These are phyloP conservation scores for Rhodotorula sp. DNA, from an alignment of 1,284 basidiomycete genomes.

Conservation along the genomic window DNA sequence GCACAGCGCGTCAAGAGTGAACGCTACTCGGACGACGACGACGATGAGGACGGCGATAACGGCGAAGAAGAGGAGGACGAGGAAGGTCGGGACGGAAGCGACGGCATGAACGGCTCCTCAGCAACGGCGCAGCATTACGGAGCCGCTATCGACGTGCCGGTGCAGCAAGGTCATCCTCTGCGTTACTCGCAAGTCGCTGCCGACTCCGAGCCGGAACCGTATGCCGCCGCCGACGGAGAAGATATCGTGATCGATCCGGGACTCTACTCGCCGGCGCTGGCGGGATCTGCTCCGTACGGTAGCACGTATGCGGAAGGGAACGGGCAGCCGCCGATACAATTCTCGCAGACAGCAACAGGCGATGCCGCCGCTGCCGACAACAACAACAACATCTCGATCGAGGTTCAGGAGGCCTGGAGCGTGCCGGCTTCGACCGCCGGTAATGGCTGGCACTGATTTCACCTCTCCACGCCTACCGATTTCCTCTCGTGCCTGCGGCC, in stretches of 20 bases:
- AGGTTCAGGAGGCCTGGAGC: too few species aligned
- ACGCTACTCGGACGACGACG: not conserved
- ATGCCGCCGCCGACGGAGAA: not conserved
- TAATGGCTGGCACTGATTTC: not conserved
- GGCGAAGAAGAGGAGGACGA: not conserved
- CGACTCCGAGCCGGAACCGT: not conserved
- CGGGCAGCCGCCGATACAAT: not conserved
- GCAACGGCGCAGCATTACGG: too few species aligned
- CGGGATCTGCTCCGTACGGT: not conserved
- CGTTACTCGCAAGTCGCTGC: not conserved
- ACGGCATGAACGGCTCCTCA: constrained; percentile 8
- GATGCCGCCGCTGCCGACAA: not conserved
- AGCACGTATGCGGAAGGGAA: not conserved
- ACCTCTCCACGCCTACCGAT: not conserved
- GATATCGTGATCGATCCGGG: constrained; percentile 8
- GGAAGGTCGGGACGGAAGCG: not conserved
- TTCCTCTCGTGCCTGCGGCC: too few species aligned
- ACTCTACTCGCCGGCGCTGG: constrained; percentile 1
- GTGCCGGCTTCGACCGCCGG: not conserved
- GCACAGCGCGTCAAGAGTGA: constrained; percentile 10
- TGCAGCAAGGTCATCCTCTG: not conserved
- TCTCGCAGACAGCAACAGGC: constrained; percentile 2
- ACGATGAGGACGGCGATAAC: not conserved
- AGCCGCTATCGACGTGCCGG: not conserved
- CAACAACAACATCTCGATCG: not conserved